Base-by-base conservation (phyloP, 805 yeast species). In the Metschnikowia kunwiensis region DNA sequence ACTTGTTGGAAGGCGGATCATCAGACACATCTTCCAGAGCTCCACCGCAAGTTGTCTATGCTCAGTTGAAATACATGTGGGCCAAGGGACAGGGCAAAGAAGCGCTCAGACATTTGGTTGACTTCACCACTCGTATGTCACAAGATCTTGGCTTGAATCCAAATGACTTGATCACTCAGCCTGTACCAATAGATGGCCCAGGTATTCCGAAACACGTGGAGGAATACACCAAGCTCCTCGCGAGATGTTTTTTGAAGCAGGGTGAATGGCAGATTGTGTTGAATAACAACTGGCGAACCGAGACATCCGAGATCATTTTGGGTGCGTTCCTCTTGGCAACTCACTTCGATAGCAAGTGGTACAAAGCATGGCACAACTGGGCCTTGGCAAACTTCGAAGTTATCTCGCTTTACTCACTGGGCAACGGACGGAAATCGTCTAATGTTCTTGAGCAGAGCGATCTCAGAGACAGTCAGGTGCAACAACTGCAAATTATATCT, bases 291-390 rank as follows among this genome's bases (percentile, higher is more conserved):
- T 91, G 97, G 97, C 75, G 86, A 42, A 72, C 78, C 7, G 84
- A 80, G 43, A 69, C 72, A 24, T 80, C 89, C 1, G 89, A 87
- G 28, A 83, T 89, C 1, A 87, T 93, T 46, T 65, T 93, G 41
- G 96, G 97, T 9, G 88, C 97, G 0, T 93, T 86, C 57, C 65
- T 93, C 37, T 69, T 93, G 46, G 97, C 98, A 0, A 91, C 98
- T 0, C 96, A 89, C 57, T 91, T 93, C 60, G 97, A 93, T 57
- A 72, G 77, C 23, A 75, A 77, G 16, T 93, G 98, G 96, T 93
- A 93, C 54, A 93, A 94, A 55, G 98, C 97, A 12, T 94, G 98
- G 98, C 99, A 93, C 58, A 91, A 88, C 55, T 93, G 99, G 99
- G 98, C 98, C 0, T 69, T 94, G 54, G 97, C 97, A 1, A 93